Evolutionary conservation across 106 monocot genomes (phyloP).

Genomic region (Dendrobium catenatum): DNA sequence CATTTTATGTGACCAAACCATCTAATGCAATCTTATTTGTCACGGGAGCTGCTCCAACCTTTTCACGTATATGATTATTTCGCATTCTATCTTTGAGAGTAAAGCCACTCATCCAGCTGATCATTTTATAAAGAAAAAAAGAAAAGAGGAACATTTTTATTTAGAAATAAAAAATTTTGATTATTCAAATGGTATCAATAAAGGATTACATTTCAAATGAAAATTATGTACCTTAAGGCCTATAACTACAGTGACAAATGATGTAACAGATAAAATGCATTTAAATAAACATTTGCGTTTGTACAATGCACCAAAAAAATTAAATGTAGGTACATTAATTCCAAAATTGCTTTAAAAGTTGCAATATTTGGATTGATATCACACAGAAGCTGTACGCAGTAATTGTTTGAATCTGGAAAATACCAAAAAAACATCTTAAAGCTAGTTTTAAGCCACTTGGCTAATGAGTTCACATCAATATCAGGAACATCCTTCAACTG

Average conservation of each 20-base stretch:
- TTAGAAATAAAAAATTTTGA: background rate
- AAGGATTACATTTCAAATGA: background rate
- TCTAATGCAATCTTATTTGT: no score
- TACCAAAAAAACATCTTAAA: background rate
- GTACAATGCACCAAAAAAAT: background rate
- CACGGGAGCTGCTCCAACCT: no score
- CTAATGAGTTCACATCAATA: background rate
- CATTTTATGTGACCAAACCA: no score
- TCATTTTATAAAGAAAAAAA: no score
- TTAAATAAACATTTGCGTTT: background rate
- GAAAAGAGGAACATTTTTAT: no score
- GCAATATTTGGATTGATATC: background rate
- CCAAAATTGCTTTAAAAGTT: background rate
- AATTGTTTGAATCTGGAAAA: background rate
- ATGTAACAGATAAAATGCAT: background rate
- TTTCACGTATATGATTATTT: no score
- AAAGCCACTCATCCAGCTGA: no score
- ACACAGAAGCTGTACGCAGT: background rate
- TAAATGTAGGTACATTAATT: background rate
- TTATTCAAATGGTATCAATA: background rate
- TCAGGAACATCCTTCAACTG: slow-evolving; percentile 8
- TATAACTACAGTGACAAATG: background rate
- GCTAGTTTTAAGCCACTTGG: background rate
- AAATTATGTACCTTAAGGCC: background rate
- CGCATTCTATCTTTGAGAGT: no score